Evolutionary conservation across 1,284 basidiomycete genomes (phyloP).

Genomic region (Malassezia japonica): DNA sequence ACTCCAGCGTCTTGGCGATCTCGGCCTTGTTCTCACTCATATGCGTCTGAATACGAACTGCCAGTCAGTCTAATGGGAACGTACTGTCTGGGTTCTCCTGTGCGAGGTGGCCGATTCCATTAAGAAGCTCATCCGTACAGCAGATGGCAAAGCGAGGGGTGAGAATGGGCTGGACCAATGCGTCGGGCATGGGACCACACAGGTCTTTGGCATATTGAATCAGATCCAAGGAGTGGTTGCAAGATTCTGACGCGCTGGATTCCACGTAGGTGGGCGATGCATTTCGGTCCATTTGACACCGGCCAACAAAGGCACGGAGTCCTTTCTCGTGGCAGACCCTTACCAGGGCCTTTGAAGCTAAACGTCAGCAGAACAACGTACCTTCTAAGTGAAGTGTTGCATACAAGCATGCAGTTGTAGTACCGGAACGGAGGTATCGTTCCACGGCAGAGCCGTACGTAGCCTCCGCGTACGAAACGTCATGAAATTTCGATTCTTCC

Average conservation of each 20-base stretch:
- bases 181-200: constrained; percentile 20
- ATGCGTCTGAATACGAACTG: constrained; percentile 78
- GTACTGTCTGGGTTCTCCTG: background rate
- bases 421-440: constrained; percentile 59
- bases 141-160: constrained; percentile 92
- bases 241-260: constrained; percentile 28
- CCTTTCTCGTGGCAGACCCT: constrained; percentile 63
- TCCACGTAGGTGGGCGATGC: constrained; percentile 66
- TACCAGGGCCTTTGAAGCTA: constrained; percentile 67
- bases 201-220: constrained; percentile 40
- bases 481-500: constrained; percentile 68
- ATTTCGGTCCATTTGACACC: constrained; percentile 89
- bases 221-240: background rate
- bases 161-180: constrained; percentile 71
- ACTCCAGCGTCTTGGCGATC: constrained; percentile 58
- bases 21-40: constrained; percentile 76
- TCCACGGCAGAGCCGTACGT: constrained; percentile 67
- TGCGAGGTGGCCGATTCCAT: constrained; percentile 50
- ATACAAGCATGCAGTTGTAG: constrained; percentile 88
- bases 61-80: background rate
- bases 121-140: constrained; percentile 68
- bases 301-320: constrained; percentile 75
- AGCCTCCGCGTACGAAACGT: constrained; percentile 61
- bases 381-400: constrained; percentile 67
- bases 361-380: background rate